phyloP scores from a whole-genome alignment of 2,329 filamentous ascomycete genomes.

The Scorias spongiosa region DNA sequence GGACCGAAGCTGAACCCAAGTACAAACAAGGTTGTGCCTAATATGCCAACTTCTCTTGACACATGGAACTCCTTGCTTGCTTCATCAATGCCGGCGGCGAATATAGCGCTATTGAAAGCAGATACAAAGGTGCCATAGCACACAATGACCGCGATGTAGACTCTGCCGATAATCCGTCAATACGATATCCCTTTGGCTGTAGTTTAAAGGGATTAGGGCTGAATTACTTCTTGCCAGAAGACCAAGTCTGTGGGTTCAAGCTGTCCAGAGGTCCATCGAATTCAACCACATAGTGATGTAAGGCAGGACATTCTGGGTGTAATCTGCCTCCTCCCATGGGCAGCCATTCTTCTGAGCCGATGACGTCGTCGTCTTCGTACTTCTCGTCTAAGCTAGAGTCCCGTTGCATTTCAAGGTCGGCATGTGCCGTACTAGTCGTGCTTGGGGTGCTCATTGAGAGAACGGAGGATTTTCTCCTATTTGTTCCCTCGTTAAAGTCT shows the following conservation, averaged over 20 bases:
- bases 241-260: slow-evolving; percentile 78
- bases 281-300: slow-evolving; percentile 64
- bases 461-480: too few relatives aligned
- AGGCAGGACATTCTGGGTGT: slow-evolving; percentile 31
- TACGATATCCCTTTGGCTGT: too few relatives aligned
- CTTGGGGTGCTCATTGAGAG: too few relatives aligned
- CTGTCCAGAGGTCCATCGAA: slow-evolving; percentile 77
- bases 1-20: slow-evolving; percentile 23
- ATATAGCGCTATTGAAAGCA: slow-evolving; percentile 42
- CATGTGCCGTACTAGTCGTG: too few relatives aligned
- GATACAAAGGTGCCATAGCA: slow-evolving; percentile 56
- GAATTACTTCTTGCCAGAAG: slow-evolving; percentile 50
- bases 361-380: too few relatives aligned
- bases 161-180: slow-evolving; percentile 16
- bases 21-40: slow-evolving; percentile 25
- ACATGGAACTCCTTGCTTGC: slow-evolving; percentile 30
- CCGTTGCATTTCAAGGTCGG: too few relatives aligned
- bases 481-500: too few relatives aligned
- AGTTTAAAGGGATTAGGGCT: too few relatives aligned
- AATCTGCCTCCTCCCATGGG: too few relatives aligned
- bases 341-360: too few relatives aligned
- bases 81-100: slow-evolving; percentile 25
- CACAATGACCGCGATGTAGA: slow-evolving; percentile 47
- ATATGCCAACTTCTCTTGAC: slow-evolving; percentile 21
- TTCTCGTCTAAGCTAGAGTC: too few relatives aligned